A percentile compares a stretch with the other conserved stretches of the same genome.
These are phyloP conservation scores for Sordariomycetes sp. DNA, from an alignment of 2,329 filamentous ascomycete species.

Conservation along the genomic window DNA sequence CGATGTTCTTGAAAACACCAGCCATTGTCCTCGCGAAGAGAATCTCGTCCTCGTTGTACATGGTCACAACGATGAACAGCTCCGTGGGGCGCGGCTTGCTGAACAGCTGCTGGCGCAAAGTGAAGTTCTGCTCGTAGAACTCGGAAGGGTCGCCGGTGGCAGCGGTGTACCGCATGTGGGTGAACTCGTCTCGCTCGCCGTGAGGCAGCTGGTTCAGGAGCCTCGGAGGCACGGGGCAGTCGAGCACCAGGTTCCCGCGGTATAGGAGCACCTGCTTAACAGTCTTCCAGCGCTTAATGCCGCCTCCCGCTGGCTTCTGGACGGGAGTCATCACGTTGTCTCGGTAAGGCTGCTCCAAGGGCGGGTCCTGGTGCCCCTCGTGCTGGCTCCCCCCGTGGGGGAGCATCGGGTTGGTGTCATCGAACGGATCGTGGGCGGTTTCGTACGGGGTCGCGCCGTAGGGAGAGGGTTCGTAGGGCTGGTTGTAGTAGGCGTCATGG, in stretches of 20 bases:
- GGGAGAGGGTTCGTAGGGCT: constrained; percentile 63
- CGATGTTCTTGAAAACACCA: constrained; percentile 97
- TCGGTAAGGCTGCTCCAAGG: constrained; percentile 18
- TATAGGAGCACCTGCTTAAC: constrained; percentile 98
- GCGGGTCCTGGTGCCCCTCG: constrained; percentile 34
- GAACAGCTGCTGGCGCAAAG: constrained; percentile 81
- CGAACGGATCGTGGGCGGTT: constrained; percentile 25
- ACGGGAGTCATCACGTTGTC: neutral
- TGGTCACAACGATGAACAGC: constrained; percentile 91
- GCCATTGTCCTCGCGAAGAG: constrained; percentile 92
- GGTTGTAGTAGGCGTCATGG: constrained; percentile 77
- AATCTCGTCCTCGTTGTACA: constrained; percentile 99
- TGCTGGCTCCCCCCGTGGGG: constrained; percentile 26
- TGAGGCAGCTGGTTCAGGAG: constrained; percentile 82
- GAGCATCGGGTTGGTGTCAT: constrained; percentile 70
- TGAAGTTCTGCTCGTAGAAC: constrained; percentile 84
- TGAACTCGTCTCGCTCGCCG: constrained; percentile 84
- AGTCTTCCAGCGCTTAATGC: constrained; percentile 88
- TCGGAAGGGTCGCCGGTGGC: constrained; percentile 87
- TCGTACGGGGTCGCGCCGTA: constrained; percentile 25
- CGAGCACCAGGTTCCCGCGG: constrained; percentile 90
- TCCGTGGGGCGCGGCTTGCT: constrained; percentile 89
- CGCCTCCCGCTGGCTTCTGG: constrained; percentile 10
- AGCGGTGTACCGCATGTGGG: constrained; percentile 86
- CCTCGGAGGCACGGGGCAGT: constrained; percentile 87